A percentile compares a stretch with the other conserved stretches of the same genome.
Conservation (phyloP, 78 protist species). For the Carpediemonas membranifera region DNA sequence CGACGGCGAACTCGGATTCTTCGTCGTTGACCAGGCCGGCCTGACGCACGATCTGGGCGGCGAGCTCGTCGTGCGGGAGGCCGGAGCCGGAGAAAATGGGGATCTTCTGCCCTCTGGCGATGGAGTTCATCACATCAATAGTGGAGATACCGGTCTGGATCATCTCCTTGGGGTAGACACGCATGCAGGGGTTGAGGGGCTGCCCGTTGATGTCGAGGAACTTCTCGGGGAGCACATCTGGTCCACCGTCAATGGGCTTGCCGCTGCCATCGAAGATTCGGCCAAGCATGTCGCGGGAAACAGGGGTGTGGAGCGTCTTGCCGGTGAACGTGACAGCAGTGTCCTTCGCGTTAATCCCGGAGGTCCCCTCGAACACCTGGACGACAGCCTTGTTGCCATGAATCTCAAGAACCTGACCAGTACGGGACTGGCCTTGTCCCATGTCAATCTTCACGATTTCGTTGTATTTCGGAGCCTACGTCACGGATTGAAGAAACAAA, state of each 20-base stretch:
- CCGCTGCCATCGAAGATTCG: slow-evolving; percentile 98
- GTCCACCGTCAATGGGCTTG: slow-evolving; percentile 92
- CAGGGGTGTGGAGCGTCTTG: not conserved
- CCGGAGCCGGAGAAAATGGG: slow-evolving; percentile 99
- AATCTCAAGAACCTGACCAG: slow-evolving; percentile 88
- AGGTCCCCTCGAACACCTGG: slow-evolving; percentile 96
- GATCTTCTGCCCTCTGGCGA: slow-evolving; percentile 99
- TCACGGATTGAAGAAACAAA: not conserved
- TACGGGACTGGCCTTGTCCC: slow-evolving; percentile 71
- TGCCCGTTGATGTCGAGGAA: slow-evolving; percentile 79
- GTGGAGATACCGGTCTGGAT: slow-evolving; percentile 99
- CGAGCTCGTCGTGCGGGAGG: slow-evolving; percentile 89
- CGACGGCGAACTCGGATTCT: slow-evolving; percentile 83
- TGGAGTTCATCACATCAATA: slow-evolving; percentile 94
- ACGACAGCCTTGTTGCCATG: slow-evolving; percentile 85
- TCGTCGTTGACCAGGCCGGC: slow-evolving; percentile 86
- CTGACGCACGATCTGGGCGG: slow-evolving; percentile 15
- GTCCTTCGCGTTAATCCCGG: slow-evolving; percentile 87
- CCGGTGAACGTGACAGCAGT: slow-evolving; percentile 40
- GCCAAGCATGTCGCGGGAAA: slow-evolving; percentile 87
- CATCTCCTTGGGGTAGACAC: slow-evolving; percentile 98
- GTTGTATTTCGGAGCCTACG: slow-evolving; percentile 65
- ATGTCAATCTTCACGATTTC: slow-evolving; percentile 92
- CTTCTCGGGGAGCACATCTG: slow-evolving; percentile 86
- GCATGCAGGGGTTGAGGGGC: slow-evolving; percentile 92